Base-by-base conservation (phyloP, 805 yeast species). In the Metschnikowia noctiluminum region DNA sequence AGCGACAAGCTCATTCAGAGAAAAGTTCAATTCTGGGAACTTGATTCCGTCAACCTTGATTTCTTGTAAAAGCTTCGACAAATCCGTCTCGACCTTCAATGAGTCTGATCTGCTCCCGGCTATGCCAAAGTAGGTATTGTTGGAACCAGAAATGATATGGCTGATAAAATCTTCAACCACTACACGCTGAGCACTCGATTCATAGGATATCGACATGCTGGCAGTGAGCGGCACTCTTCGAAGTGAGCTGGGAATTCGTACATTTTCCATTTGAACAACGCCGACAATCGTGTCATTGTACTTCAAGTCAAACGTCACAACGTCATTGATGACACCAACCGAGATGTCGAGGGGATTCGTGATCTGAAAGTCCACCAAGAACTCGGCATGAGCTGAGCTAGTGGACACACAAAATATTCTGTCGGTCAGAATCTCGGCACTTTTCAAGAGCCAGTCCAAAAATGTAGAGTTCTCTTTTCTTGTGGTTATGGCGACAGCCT, bases 231-330 rank as follows among this genome's bases (percentile, higher is more conserved):
- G 57, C 15, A 59, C 52, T 4, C 54, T 44, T 1, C 44, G 46
- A 13, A 3, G 53, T 11, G 47, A 42, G 8, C 62, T 42, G 1
- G 53, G 51, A 1, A 74, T 43, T 2, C 35, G 35, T 2, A 71
- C 48, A 6, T 62, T 60, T 0, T 54, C 31, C 0, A 71, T 12
- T 14, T 52, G 60, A 6, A 70, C 38, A 7, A 48, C 45, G 0
- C 76, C 81, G 35, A 78, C 53, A 1, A 28, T 43, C 0, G 76
- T 63, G 1, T 62, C 64, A 45, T 74, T 70, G 51, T 60, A 64
- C 2, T 46, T 54, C 6, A 75, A 42, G 6, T 61, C 57, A 16
- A 74, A 53, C 6, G 55, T 56, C 7, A 68, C n/a, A 2, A 42
- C 38, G 28, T 64, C 62, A 7, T 54, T 48, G 6, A 65, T 59